phyloP scores from a whole-genome alignment of 768 basidiomycete species.

The Termitomyces sp. region DNA sequence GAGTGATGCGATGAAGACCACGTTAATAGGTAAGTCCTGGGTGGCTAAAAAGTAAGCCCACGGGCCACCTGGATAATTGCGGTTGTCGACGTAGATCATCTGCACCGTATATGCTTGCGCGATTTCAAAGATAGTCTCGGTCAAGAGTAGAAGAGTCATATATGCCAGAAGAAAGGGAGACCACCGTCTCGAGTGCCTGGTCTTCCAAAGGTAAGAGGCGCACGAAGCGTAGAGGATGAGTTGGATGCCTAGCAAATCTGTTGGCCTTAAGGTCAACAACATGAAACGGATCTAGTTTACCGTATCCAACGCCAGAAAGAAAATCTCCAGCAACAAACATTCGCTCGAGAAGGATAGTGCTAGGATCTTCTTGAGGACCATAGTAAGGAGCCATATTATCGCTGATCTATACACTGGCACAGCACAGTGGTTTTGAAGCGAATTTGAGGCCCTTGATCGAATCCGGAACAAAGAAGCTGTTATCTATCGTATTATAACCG shows the following conservation, averaged over 20 bases:
- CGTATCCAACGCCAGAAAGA: slow-evolving; percentile 31
- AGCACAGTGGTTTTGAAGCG: not conserved
- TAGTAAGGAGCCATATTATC: slow-evolving; percentile 21
- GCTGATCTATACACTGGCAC: not conserved
- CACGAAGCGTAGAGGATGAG: slow-evolving; percentile 27
- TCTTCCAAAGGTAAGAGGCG: slow-evolving; percentile 29
- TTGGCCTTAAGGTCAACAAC: not conserved
- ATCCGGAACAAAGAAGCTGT: not conserved
- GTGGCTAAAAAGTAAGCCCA: slow-evolving; percentile 34
- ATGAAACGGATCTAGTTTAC: slow-evolving; percentile 8
- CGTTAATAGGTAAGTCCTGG: slow-evolving; percentile 33
- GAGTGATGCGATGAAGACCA: slow-evolving; percentile 32
- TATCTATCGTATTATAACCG: not conserved
- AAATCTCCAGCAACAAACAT: slow-evolving; percentile 36
- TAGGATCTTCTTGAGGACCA: slow-evolving; percentile 24
- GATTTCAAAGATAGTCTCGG: slow-evolving; percentile 30
- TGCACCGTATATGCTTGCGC: slow-evolving; percentile 32
- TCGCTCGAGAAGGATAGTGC: slow-evolving; percentile 27
- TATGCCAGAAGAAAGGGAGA: slow-evolving; percentile 28
- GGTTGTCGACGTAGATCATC: slow-evolving; percentile 31
- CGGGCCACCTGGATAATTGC: slow-evolving; percentile 32
- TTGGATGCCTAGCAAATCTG: slow-evolving; percentile 23
- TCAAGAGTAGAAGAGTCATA: slow-evolving; percentile 27
- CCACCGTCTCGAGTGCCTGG: slow-evolving; percentile 16
- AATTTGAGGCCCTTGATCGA: not conserved